A percentile compares a stretch with the other conserved stretches of the same genome.
These are phyloP conservation scores for Boletus eberwhitei DNA, from an alignment of 768 basidiomycete species.

Conservation along the genomic window DNA sequence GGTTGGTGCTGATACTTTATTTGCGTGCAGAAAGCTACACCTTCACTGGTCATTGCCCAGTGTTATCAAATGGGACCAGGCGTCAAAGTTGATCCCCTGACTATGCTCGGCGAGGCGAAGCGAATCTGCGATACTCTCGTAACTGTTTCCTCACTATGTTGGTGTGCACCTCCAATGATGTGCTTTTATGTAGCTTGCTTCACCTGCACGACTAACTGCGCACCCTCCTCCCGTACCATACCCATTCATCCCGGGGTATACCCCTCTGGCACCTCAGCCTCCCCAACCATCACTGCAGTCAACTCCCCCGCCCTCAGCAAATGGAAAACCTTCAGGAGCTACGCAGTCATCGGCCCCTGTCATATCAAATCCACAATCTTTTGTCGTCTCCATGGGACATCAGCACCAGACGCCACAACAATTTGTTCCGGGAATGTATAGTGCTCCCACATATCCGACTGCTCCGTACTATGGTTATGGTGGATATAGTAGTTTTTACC, in stretches of 20 bases:
- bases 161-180: slow-evolving; percentile 11
- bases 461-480: slow-evolving; percentile 62
- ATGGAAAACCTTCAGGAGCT: slow-evolving; percentile 31
- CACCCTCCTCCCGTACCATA: slow-evolving; percentile 63
- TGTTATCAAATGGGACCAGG: slow-evolving; percentile 73
- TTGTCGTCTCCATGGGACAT: slow-evolving; percentile 66
- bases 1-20: slow-evolving; percentile 7
- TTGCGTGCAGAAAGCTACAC: slow-evolving; percentile 46
- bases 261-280: slow-evolving; percentile 19
- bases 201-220: slow-evolving; percentile 65
- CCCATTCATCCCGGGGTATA: slow-evolving; percentile 43
- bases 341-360: slow-evolving; percentile 41
- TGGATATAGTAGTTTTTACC: slow-evolving; percentile 34
- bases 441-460: slow-evolving; percentile 49
- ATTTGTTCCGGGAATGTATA: slow-evolving; percentile 35
- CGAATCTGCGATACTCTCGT: slow-evolving; percentile 75
- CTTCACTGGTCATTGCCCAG: slow-evolving; percentile 73
- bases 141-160: slow-evolving; percentile 18
- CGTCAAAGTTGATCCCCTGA: slow-evolving; percentile 68
- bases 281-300: slow-evolving; percentile 34
- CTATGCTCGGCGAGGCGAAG: slow-evolving; percentile 74
- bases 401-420: slow-evolving; percentile 48
- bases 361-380: slow-evolving; percentile 69
- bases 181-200: slow-evolving; percentile 53
- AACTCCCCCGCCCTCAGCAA: slow-evolving; percentile 36